Evolutionary conservation across 2,329 filamentous ascomycete genomes (phyloP).

Genomic region (Fusarium sarcochroum): DNA sequence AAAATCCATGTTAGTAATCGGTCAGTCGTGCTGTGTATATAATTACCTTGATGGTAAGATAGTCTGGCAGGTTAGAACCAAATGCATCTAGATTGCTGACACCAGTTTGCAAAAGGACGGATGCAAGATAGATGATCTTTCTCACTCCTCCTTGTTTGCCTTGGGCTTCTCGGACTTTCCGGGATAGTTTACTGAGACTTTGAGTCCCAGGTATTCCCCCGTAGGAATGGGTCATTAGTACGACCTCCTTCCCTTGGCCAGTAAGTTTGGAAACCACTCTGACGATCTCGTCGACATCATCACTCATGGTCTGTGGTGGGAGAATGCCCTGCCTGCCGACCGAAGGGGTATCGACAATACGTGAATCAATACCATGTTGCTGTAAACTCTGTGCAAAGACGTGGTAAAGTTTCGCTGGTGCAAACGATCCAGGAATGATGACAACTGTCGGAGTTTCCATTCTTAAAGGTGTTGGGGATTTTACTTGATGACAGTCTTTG

Average conservation of each 20-base stretch:
- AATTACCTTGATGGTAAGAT: constrained; percentile 1
- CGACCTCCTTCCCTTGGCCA: constrained; percentile 5
- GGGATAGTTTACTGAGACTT: constrained; percentile 9
- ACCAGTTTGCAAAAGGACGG: constrained; percentile 15
- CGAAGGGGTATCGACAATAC: constrained; percentile 13
- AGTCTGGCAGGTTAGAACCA: constrained; percentile 6
- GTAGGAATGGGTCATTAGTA: constrained; percentile 31
- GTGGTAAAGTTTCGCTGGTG: constrained; percentile 12
- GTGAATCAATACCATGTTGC: constrained; percentile 3
- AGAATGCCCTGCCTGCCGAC: constrained; percentile 12
- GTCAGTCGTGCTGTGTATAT: neutral
- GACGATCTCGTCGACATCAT: constrained; percentile 17
- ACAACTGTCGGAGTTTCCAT: constrained; percentile 5
- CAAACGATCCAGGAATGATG: constrained; percentile 28
- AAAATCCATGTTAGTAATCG: fast-evolving
- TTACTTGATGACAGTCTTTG: no score
- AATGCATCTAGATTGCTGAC: constrained; percentile 18
- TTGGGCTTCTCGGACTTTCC: neutral
- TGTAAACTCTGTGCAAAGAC: constrained; percentile 9
- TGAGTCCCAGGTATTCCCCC: constrained; percentile 32
- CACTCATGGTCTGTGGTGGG: constrained; percentile 26
- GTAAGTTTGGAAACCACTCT: constrained; percentile 14
- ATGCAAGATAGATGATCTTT: constrained; percentile 23
- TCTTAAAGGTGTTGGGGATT: neutral
- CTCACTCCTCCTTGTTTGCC: constrained; percentile 21